Percentiles rank a stretch among this genome's conserved stretches.
These are phyloP conservation scores for Debaryomyces sp. DNA, from an alignment of 1,139 yeast genomes.

Conservation along the genomic window DNA sequence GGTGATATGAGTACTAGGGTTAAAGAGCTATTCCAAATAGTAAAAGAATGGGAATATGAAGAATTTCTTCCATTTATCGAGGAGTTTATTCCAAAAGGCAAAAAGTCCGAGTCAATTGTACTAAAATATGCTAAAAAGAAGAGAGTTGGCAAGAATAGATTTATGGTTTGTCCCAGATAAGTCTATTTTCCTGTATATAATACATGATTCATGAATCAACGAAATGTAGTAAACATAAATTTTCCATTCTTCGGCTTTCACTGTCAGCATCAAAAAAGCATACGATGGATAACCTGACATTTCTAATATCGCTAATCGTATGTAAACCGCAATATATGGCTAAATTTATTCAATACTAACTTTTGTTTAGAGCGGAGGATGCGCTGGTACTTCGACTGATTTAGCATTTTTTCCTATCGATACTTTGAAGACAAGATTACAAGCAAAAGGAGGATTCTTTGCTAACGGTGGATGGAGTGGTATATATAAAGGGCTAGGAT, in stretches of 20 bases:
- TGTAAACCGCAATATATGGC: slow-evolving; percentile 13
- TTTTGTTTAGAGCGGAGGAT: slow-evolving; percentile 71
- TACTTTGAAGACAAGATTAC: slow-evolving; percentile 89
- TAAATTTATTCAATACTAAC: slow-evolving; percentile 10
- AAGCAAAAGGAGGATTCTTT: slow-evolving; percentile 94
- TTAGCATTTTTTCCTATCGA: slow-evolving; percentile 95
- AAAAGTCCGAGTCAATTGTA: slow-evolving; percentile 69
- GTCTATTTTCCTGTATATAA: slow-evolving; percentile 7
- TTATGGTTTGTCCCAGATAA: slow-evolving; percentile 23
- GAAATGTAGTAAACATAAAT: background rate
- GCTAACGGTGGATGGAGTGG: slow-evolving; percentile 92
- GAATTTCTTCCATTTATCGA: slow-evolving; percentile 74
- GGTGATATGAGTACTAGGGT: slow-evolving; percentile 57
- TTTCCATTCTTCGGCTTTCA: background rate
- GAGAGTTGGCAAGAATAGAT: slow-evolving; percentile 51
- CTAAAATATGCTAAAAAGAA: slow-evolving; percentile 77
- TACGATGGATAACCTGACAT: slow-evolving; percentile 27
- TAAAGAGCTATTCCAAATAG: slow-evolving; percentile 60
- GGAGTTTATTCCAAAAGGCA: slow-evolving; percentile 54
- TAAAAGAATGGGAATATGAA: slow-evolving; percentile 66
- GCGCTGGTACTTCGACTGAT: slow-evolving; percentile 96
- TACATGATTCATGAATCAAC: slow-evolving; percentile 1
- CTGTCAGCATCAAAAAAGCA: background rate
- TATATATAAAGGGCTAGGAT: slow-evolving; percentile 87
- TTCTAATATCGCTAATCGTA: slow-evolving; percentile 32